Base-by-base conservation (phyloP, 306 rosid species). In the Notholithocarpus densiflorus region DNA sequence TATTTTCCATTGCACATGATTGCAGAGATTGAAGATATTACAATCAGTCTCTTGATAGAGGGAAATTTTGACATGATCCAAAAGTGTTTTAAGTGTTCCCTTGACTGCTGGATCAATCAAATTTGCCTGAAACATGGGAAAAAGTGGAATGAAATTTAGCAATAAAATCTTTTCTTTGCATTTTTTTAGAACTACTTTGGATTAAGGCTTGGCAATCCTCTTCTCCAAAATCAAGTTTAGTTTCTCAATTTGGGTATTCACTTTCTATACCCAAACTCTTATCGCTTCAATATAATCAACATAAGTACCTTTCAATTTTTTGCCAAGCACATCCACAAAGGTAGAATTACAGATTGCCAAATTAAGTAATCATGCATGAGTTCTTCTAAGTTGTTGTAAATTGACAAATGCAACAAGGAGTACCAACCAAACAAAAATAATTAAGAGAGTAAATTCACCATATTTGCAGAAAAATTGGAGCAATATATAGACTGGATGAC, bases 21-120 rank as follows among this genome's bases (percentile, higher is more conserved):
- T 14, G 84, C 54, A 5, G 71, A 20, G 0, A 68, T 68, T 23
- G 84, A 75, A 11, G 84, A 75, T 32, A 80, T 81, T 13, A 75
- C 21, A 56, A 81, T 34, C 43, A 74, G 72, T 40, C 84, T 75
- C 6, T 81, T 76, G 5, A 81, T 23, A 6, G 80, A 31, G 0
- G 24, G 27, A 57, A 60, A 56, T 5, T 76, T 76, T 7, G 17
- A 12, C 81, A 76, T 2, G 80, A 81, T 57, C 15, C 53, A 2
- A 81, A 80, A 19, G 60, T 48, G 37, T 37, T 37, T 60, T 81
- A 13, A 81, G 73, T 20, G 81, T 76, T 81, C 84, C 84, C 19
- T 68, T 81, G 62, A 81, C 56, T 32, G 20, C 78, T 31, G 78
- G 78, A 19, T 75, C 71, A 12, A 57, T 7, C 26, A 75, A 3